Conservation (phyloP, 2,329 filamentous ascomycete species). For the Waltergamsia citrina region DNA sequence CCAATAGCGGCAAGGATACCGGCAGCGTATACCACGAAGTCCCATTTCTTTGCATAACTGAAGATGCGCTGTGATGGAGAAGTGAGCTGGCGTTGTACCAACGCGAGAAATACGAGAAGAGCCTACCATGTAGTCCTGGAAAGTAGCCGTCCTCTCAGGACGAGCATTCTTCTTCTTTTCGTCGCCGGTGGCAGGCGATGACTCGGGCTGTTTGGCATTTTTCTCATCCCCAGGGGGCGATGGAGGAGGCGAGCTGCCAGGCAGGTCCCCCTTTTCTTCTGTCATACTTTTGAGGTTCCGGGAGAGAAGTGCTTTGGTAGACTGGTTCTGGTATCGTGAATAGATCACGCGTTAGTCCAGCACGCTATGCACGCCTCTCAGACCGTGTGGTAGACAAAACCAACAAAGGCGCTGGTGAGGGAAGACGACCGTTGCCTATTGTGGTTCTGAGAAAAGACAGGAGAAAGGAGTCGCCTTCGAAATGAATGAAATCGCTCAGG, state of each 20-base stretch:
- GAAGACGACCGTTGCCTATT: too few species aligned
- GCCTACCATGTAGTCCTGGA: constrained; percentile 29
- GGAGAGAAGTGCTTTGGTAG: neutral
- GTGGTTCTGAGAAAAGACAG: too few species aligned
- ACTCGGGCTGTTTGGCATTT: neutral
- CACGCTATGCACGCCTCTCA: too few species aligned
- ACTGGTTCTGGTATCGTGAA: neutral
- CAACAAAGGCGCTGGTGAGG: too few species aligned
- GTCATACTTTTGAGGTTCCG: neutral
- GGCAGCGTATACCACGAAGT: constrained; percentile 35
- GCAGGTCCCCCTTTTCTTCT: neutral
- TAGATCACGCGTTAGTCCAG: too few species aligned
- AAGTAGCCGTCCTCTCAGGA: constrained; percentile 29
- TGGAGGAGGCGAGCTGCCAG: neutral
- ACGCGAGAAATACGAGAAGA: neutral
- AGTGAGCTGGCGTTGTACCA: neutral
- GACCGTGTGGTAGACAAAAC: too few species aligned
- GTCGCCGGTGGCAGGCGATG: neutral
- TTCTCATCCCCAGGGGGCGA: neutral
- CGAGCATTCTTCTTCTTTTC: constrained; percentile 15
- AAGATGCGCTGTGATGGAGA: constrained; percentile 33
- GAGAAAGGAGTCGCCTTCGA: too few species aligned
- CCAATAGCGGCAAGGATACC: constrained; percentile 39
- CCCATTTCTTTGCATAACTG: constrained; percentile 42
- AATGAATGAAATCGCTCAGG: too few species aligned